These are phyloP conservation scores for Stemphylium lycopersici DNA, from an alignment of 2,329 filamentous ascomycete genomes.

Conservation along the genomic window DNA sequence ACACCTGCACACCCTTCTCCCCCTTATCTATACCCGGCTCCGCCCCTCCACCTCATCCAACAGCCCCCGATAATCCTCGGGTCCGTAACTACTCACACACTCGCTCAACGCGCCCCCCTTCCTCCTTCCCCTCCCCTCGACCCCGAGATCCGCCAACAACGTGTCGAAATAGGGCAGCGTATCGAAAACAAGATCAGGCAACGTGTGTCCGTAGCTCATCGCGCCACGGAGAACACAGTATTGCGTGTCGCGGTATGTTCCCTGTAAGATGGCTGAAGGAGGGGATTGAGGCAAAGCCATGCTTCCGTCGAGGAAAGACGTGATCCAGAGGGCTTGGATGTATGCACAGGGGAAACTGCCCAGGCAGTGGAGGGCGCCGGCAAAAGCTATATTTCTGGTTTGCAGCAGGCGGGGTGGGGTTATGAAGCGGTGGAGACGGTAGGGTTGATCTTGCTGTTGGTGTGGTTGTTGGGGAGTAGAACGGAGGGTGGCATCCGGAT, in stretches of 20 bases:
- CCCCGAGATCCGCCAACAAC: conserved; percentile 31
- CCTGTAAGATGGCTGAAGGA: conserved; percentile 22
- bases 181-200: conserved; percentile 52
- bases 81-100: too few relatives aligned
- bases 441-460: conserved; percentile 26
- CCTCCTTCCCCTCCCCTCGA: conserved; percentile 20
- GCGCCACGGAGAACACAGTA: conserved; percentile 75
- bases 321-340: conserved; percentile 56
- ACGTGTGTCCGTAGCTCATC: conserved; percentile 72
- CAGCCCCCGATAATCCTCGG: too few relatives aligned
- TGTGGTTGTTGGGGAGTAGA: conserved; percentile 8
- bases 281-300: conserved; percentile 42
- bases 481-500: conserved; percentile 27
- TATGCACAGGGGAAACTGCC: conserved; percentile 47
- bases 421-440: conserved; percentile 54
- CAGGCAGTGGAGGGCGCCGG: conserved; percentile 44
- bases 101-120: too few relatives aligned
- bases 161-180: conserved; percentile 38
- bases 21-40: too few relatives aligned
- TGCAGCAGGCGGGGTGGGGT: conserved; percentile 36
- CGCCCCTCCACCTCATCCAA: too few relatives aligned
- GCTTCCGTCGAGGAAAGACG: conserved; percentile 66
- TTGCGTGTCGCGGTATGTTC: conserved; percentile 66
- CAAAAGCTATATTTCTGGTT: conserved; percentile 24
- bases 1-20: too few relatives aligned